Evolutionary conservation across 2,329 filamentous ascomycete genomes (phyloP), one percentile per base, ranked within the genome.

Genomic region (Ascosphaera aggregata): DNA sequence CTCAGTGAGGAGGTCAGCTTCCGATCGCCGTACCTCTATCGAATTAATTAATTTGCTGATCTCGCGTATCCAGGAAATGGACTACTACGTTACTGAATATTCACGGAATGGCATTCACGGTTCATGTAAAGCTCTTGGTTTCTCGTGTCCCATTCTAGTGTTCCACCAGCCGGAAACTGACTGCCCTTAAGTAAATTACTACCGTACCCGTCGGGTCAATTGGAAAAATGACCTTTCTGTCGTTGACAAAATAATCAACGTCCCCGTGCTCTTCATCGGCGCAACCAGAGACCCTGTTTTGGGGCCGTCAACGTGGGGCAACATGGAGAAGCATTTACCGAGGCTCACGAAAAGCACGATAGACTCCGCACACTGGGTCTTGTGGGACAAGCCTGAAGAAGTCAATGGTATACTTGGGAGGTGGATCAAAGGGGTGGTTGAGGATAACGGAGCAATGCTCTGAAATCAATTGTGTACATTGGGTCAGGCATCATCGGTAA

Each of bases 61-160:
- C 11, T 5, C 22, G 22, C 11, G 11, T 27, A 27, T 27, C 22
- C 44, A 62, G 51, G 79, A 85, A 57, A 56, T 86, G 35, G 73
- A 85, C 40, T 79, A 73, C 58, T 94, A 94, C 55, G 71, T 71
- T 15, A 58, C 69, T 20, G 66, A 84, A 58, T 92, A 76, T 56
- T 56, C 63, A n/a, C 66, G 69, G 34, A 69, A 75, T 50, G 81
- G 82, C 36, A 56, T 95, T 46, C 71, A 75, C 45, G 82, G 82
- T 1, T 80, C 82, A 13, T 62, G 66, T 67, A 62, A 56, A 61
- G n/a, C n/a, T n/a, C 19, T 13, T 22, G 19, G 1, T 31, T 4
- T 24, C 3, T 18, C 18, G 2, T 13, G 15, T 9, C 3, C 3
- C 15, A 18, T 20, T 11, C 38, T 31, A 17, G 3, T 2, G 30